A percentile compares a stretch with the other conserved stretches of the same genome.
Evolutionary conservation across 176 grass and related monocot species (phyloP).

Genomic region (Avena atlantica): DNA sequence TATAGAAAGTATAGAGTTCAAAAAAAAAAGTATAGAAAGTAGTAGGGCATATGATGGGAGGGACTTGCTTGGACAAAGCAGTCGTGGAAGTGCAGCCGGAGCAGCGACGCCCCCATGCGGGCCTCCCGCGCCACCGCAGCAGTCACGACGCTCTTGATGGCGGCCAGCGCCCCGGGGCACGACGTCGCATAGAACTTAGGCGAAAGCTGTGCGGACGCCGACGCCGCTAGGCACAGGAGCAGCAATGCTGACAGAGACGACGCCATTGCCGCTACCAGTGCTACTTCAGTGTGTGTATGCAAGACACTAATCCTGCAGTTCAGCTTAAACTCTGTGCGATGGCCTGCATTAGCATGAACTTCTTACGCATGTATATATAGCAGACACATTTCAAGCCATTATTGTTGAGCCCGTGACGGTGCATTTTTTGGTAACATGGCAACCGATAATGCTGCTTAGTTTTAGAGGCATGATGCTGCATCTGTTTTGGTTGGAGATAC

Average conservation of each 20-base stretch:
- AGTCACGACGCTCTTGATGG: constrained; percentile 53
- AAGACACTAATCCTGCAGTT: neutral
- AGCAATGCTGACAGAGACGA: constrained; percentile 29
- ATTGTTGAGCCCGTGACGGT: neutral
- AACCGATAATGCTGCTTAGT: neutral
- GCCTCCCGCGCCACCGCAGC: constrained; percentile 58
- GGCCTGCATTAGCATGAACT: neutral
- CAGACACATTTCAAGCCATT: neutral
- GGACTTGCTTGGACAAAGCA: constrained; percentile 61
- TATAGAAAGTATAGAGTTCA: neutral
- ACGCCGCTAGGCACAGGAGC: constrained; percentile 37
- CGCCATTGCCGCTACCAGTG: neutral
- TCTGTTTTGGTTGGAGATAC: neutral
- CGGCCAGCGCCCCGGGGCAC: constrained; percentile 56
- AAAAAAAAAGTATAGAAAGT: too few species aligned
- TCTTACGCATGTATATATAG: neutral
- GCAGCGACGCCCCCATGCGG: constrained; percentile 81
- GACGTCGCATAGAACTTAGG: constrained; percentile 66
- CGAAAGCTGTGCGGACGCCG: constrained; percentile 67
- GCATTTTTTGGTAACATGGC: neutral
- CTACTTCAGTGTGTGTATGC: neutral
- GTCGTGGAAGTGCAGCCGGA: constrained; percentile 90
- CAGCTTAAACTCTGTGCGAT: neutral
- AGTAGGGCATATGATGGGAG: neutral
- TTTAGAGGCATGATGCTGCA: neutral